Evolutionary conservation across 78 protist species (phyloP).

Genomic region (Dictyostelium purpureum): DNA sequence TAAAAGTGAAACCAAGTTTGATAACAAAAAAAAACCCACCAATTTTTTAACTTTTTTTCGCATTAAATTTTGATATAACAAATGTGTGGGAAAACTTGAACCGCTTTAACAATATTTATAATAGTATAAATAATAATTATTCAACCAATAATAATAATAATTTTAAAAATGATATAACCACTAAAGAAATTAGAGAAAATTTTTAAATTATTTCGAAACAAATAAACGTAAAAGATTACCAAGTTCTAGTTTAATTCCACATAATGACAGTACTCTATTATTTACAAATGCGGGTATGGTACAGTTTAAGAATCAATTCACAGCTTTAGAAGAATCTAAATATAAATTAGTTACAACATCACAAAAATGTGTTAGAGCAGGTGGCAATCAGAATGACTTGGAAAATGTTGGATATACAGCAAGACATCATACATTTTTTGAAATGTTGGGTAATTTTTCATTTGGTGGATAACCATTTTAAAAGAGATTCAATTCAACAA

Average conservation of each 20-base stretch:
- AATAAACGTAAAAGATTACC: constrained; percentile 46
- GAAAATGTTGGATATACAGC: constrained; percentile 88
- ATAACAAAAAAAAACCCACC: no score
- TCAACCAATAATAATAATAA: no score
- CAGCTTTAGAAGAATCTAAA: constrained; percentile 14
- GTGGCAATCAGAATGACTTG: constrained; percentile 87
- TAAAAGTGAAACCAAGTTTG: no score
- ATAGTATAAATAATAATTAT: no score
- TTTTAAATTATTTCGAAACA: constrained; percentile 54
- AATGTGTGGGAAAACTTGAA: no score
- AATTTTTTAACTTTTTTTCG: no score
- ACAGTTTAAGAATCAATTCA: constrained; percentile 48
- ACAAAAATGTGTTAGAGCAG: constrained; percentile 85
- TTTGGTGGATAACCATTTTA: constrained; percentile 69
- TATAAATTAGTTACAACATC: constrained; percentile 15
- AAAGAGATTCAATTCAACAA: constrained; percentile 57
- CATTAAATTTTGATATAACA: no score
- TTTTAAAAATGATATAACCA: background rate
- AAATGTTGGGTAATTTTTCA: constrained; percentile 90
- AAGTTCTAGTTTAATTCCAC: constrained; percentile 43
- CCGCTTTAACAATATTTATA: no score
- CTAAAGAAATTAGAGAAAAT: constrained; percentile 42
- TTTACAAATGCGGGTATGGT: constrained; percentile 88
- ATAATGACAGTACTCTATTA: constrained; percentile 69
- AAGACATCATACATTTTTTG: constrained; percentile 91